Conservation (phyloP, 148 eudicot genomes). For the Polygonum aviculare region DNA sequence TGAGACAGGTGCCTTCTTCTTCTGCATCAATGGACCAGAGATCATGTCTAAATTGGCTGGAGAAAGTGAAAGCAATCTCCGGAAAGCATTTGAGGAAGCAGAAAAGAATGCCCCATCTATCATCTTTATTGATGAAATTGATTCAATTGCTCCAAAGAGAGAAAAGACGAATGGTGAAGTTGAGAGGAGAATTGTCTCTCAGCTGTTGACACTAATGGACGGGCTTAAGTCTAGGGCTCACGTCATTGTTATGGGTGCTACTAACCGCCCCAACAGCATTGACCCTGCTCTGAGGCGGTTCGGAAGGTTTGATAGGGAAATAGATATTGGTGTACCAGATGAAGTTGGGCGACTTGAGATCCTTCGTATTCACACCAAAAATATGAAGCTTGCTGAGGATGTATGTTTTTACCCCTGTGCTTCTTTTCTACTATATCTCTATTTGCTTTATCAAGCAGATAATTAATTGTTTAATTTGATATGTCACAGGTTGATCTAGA, state of each 20-base stretch:
- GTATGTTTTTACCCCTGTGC: slow-evolving; percentile 21
- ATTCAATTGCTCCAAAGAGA: slow-evolving; percentile 90
- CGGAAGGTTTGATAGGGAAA: slow-evolving; percentile 88
- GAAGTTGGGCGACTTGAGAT: slow-evolving; percentile 87
- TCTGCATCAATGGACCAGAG: slow-evolving; percentile 86
- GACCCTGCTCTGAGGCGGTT: slow-evolving; percentile 86
- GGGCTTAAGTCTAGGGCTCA: slow-evolving; percentile 89
- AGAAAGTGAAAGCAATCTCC: slow-evolving; percentile 90
- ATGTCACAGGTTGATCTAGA: slow-evolving; percentile 14
- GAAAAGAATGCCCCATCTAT: slow-evolving; percentile 93
- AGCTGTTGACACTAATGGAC: slow-evolving; percentile 88
- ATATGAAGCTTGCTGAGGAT: slow-evolving; percentile 90
- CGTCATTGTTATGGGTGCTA: slow-evolving; percentile 88
- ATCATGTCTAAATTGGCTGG: slow-evolving; percentile 94
- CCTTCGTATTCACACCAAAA: slow-evolving; percentile 85
- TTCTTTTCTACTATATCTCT: background rate
- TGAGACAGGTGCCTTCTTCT: slow-evolving; percentile 93
- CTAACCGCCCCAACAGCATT: slow-evolving; percentile 89
- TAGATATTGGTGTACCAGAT: slow-evolving; percentile 92
- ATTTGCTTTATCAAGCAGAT: background rate
- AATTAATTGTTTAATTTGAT: background rate
- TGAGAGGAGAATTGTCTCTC: slow-evolving; percentile 92
- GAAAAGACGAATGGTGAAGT: slow-evolving; percentile 92
- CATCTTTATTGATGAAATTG: slow-evolving; percentile 82
- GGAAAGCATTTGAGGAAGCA: slow-evolving; percentile 94